These are phyloP conservation scores for Ustilago xerochloae DNA, from an alignment of 1,284 basidiomycete species.

Conservation along the genomic window DNA sequence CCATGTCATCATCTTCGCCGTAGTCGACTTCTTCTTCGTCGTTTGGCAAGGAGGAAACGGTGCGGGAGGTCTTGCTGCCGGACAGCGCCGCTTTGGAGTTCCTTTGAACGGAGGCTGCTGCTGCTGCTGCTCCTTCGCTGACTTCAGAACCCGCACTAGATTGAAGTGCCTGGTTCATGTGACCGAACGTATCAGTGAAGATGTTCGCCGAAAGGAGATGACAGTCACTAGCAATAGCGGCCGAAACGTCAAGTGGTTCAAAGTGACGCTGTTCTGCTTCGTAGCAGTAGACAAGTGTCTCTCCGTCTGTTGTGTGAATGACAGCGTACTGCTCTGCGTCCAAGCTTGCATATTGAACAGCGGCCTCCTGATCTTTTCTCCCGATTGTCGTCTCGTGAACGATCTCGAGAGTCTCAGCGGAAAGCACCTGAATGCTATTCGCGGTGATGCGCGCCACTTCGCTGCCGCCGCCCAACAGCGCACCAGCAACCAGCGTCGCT, in stretches of 20 bases:
- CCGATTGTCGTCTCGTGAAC: constrained; percentile 13
- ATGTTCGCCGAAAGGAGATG: constrained; percentile 28
- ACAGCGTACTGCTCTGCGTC: constrained; percentile 35
- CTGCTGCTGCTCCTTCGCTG: background rate
- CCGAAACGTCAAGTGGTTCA: constrained; percentile 8
- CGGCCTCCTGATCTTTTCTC: too few species aligned
- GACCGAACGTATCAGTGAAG: constrained; percentile 21
- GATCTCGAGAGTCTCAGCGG: constrained; percentile 12
- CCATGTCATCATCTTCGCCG: constrained; percentile 44
- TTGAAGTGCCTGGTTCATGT: constrained; percentile 7
- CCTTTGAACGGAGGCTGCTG: too few species aligned
- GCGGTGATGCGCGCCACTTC: constrained; percentile 22
- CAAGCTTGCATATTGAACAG: constrained; percentile 18
- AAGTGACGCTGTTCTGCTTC: constrained; percentile 1
- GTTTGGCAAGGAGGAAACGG: background rate
- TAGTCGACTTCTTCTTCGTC: constrained; percentile 60
- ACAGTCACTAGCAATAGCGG: background rate
- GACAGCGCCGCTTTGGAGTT: background rate
- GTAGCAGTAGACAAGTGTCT: constrained; percentile 18
- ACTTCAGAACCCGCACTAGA: background rate
- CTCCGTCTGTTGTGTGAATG: constrained; percentile 19
- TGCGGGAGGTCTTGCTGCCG: background rate
- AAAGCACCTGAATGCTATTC: constrained; percentile 21
- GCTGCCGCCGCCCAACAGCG: constrained; percentile 14
- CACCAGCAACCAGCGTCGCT: constrained; percentile 18